Base-by-base conservation (phyloP, 2,329 filamentous ascomycete genomes). In the Botrytis aclada region DNA sequence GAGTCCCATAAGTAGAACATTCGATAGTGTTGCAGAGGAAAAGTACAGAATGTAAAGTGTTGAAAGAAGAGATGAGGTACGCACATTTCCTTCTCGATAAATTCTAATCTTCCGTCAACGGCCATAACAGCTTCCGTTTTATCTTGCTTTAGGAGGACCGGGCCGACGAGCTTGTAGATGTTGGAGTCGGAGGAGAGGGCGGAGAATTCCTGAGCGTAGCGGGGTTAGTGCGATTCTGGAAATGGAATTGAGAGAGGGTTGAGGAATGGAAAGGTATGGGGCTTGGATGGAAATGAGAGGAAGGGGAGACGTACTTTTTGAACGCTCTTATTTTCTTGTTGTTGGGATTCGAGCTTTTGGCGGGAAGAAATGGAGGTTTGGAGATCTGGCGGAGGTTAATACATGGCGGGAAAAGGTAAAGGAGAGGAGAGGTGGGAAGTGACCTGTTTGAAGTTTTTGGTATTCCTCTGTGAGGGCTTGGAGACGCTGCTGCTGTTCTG, bases 111-210 rank as follows among this genome's bases (percentile, higher is more conserved):
- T 32, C 93, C 93, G 78, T 97, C 94, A 29, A 99, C 96, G 0
- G 94, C 95, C 86, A 93, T 92, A 76, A 94, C 90, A 0, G 96
- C 96, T 82, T 99, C 96, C 2, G 89, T 85, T 82, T 93, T 95
- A 73, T 98, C 96, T 83, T 99, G 96, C 86, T 98, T 98, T 80
- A 99, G 83, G 54, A 99, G 85, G 10, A 98, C 93, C 0, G 96
- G 96, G 0, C 96, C 96, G 64, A 97, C 90, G 60, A 98, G 89
- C 84, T 98, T 99, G 88, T 97, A 99, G 82, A 99, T 97, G 76
- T 90, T 93, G 80, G 97, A 92, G 78, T 92, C 92, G 54, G 95
- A 91, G 78, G 90, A 88, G 74, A 98, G 86, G 71, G 88, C 87
- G 58, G 89, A 86, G 82, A 98, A 98, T 83, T 98, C 95, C 91